Evolutionary conservation across 441 rosid genomes (phyloP), one percentile per base, ranked within the genome.

Genomic region (Brassica balearica): DNA sequence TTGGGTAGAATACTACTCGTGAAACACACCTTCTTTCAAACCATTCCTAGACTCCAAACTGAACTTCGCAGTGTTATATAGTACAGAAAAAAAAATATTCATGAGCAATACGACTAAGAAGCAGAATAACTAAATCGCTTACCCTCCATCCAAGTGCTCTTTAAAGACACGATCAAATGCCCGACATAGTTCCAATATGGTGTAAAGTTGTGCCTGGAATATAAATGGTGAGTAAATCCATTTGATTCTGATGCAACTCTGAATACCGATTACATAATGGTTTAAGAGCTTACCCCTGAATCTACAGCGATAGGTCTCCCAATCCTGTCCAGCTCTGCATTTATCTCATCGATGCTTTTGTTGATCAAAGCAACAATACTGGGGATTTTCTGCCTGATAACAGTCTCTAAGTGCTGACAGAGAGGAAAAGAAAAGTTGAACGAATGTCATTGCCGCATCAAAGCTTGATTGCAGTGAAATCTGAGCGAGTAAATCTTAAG

Each of bases 121-220:
- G 46, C 51, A 23, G 38, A 73, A 82, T 70, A 72, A 56, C 78
- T 20, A 15, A 51, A 23, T 74, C 68, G 27, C 58, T 85, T 88
- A 96, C 98, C 98, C 98, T 88, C 97, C 99, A 85, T 96, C 98
- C 84, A 96, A 88, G 81, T 96, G 99, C 80, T 96, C 97, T 88
- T 90, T 96, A 84, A 94, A 96, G 59, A 96, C 90, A 73, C 98
- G 98, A 72, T 96, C 99, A 88, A 96, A 96, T 48, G 99, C 99
- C 78, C 97, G 97, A 51, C 98, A 96, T 34, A 96, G 82, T 86
- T 92, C 97, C 82, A 96, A 87, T 79, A 96, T 94, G 41, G 96
- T 96, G 84, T 96, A 96, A 59, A 96, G 86, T 79, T 91, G 97
- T 71, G 98, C 99, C 99, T 96, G 87, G 79, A 63, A 9, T 51